Base-by-base conservation (phyloP, 1,284 basidiomycete genomes). In the Rhodotorula sp. region DNA sequence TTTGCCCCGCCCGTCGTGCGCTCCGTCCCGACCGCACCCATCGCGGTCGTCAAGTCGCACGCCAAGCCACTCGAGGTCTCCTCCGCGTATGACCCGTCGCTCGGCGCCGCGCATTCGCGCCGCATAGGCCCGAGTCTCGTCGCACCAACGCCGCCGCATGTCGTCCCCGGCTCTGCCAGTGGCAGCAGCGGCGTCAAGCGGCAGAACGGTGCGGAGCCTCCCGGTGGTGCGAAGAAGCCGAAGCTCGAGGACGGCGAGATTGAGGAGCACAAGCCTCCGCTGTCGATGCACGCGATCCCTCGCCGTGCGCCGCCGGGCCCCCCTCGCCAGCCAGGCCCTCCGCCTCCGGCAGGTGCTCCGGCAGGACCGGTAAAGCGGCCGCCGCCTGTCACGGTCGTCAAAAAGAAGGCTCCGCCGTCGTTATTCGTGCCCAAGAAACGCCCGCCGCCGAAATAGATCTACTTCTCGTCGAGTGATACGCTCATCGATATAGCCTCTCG, bases 391-490 rank as follows among this genome's bases (percentile, higher is more conserved):
- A 34, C 37, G 9, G 37, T 50, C 7, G 53, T 56, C 34, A 56
- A 64, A 55, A 73, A 62, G 59, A 70, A 69, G 48, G 41, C 64
- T 8, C 54, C 69, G 19, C 70, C 73, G 2, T 70, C 70, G 12
- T 59, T 72, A 0, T 74, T 74, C 13, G 70, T 74, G 0, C 73
- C 73, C 4, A 71, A 67, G 50, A 62, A 67, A 39, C 57, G 57
- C 29, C 57, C 57, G n/a, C 57, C 39, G n/a, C 60, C 46, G 9
- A 61, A 61, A 34, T 61, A 48, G 50, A 32, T 5, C 22, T 19
- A 10, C 32, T 5, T 22, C 44, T 17, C 17, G 19, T 41, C n/a
- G 6, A 46, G 27, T 48, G 25, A 34, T 32, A 15, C 44, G 12
- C 58, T 9, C 39, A n/a, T 57, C 27, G 2, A 41, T 39, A 21